Evolutionary conservation across 139 green algal species (phyloP), one percentile per base, ranked within the genome.

Genomic region (Limnomonas spitsbergensis): DNA sequence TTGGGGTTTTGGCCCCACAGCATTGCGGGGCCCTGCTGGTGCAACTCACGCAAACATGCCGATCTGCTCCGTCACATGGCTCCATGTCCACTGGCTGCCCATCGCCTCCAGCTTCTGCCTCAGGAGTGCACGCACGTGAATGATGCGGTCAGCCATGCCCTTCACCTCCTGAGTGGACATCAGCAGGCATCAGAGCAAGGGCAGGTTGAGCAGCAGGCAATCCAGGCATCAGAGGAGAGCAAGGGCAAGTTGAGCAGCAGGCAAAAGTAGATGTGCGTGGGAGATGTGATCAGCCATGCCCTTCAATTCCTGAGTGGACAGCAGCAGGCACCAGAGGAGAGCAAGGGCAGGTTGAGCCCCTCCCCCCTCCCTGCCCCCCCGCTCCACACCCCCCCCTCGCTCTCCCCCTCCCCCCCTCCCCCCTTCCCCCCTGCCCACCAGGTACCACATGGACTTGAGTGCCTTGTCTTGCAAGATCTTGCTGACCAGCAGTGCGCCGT

Each of bases 251-350:
- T n/a, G n/a, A n/a, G n/a, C n/a, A n/a, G n/a, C n/a, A n/a, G n/a
- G n/a, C 80, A 96, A 87, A 69, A 88, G 78, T 0, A 40, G 61
- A 53, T 93, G 85, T 90, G 98, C 96, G 77, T 35, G 70, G 76
- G 94, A 96, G 88, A 98, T 98, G 83, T 94, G 90, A 26, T 95
- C 85, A 0, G 94, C 94, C 94, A 98, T 98, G 7, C 80, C 88
- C 87, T 80, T 79, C 7, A 97, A 88, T 86, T 97, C 91, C 61
- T 85, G 76, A 53, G n/a, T n/a, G n/a, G n/a, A n/a, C n/a, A n/a
- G n/a, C n/a, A n/a, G n/a, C n/a, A n/a, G n/a, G n/a, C n/a, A n/a
- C n/a, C n/a, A n/a, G n/a, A n/a, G n/a, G n/a, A n/a, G n/a, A n/a
- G n/a, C n/a, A n/a, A n/a, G n/a, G n/a, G n/a, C n/a, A n/a, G n/a